A percentile compares a stretch with the other conserved stretches of the same genome.
Evolutionary conservation across 257 asterid species (phyloP).

Genomic region (Handroanthus guayacan): DNA sequence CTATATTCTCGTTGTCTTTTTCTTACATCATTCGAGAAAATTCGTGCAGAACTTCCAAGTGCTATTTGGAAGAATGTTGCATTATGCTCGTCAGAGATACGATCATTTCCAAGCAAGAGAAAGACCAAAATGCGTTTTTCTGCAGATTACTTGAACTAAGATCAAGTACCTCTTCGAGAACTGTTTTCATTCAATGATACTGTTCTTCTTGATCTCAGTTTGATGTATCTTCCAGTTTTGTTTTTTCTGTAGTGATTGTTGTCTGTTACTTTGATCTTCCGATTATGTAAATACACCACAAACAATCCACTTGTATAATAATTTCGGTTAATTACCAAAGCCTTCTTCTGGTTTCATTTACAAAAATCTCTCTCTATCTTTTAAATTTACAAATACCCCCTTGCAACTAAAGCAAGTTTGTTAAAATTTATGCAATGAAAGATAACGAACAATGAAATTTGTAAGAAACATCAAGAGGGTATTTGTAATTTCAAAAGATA

Average conservation of each 20-base stretch:
- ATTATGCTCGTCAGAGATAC: not conserved
- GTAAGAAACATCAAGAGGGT: too few species aligned
- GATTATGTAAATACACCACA: not conserved
- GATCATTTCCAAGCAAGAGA: not conserved
- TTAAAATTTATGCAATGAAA: too few species aligned
- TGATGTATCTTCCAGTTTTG: not conserved
- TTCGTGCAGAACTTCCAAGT: not conserved
- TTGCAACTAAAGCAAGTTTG: too few species aligned
- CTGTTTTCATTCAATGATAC: not conserved
- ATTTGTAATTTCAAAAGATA: too few species aligned
- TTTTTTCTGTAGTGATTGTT: too few species aligned
- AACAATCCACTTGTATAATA: not conserved
- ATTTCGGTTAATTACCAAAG: too few species aligned
- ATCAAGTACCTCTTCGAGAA: not conserved
- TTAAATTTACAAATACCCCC: too few species aligned
- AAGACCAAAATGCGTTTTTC: not conserved
- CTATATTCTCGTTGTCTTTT: not conserved
- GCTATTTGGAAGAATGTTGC: not conserved
- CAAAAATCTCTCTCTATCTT: too few species aligned
- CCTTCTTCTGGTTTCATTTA: too few species aligned
- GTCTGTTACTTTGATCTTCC: conserved; percentile 15
- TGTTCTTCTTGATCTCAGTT: not conserved
- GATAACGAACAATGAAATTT: too few species aligned
- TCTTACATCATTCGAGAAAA: not conserved
- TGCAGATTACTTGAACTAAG: not conserved